These are phyloP conservation scores for Crotalaria pallida DNA, from an alignment of 306 rosid species.

Conservation along the genomic window DNA sequence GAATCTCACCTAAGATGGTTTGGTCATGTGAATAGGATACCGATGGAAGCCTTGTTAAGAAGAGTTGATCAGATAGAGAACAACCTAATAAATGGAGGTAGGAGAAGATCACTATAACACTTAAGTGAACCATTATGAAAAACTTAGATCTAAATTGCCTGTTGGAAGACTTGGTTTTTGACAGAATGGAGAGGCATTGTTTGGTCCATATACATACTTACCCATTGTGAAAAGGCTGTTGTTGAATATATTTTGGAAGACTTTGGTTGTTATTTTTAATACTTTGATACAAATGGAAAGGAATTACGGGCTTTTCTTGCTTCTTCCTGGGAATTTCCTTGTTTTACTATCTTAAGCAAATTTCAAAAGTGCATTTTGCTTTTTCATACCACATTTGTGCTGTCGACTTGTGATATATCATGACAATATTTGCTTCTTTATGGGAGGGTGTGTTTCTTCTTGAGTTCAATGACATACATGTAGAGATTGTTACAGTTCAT, in stretches of 20 bases:
- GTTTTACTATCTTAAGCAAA: background rate
- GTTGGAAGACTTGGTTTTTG: background rate
- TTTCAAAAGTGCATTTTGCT: background rate
- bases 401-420: background rate
- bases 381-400: background rate
- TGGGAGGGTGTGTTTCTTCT: background rate
- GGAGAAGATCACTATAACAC: background rate
- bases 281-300: background rate
- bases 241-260: background rate
- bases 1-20: background rate
- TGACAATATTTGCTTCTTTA: background rate
- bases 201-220: background rate
- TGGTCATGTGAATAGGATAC: background rate
- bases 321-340: background rate
- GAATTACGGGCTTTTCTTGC: background rate
- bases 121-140: background rate
- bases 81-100: background rate
- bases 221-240: background rate
- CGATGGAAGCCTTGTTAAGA: background rate
- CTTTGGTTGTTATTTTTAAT: background rate
- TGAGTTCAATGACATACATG: background rate
- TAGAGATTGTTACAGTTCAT: background rate
- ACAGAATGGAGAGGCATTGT: background rate
- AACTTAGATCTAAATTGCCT: background rate
- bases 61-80: background rate